Percentiles rank a stretch among this genome's conserved stretches.
phyloP scores from a whole-genome alignment of 345 rosid species.

The Gossypium rotundifolium region DNA sequence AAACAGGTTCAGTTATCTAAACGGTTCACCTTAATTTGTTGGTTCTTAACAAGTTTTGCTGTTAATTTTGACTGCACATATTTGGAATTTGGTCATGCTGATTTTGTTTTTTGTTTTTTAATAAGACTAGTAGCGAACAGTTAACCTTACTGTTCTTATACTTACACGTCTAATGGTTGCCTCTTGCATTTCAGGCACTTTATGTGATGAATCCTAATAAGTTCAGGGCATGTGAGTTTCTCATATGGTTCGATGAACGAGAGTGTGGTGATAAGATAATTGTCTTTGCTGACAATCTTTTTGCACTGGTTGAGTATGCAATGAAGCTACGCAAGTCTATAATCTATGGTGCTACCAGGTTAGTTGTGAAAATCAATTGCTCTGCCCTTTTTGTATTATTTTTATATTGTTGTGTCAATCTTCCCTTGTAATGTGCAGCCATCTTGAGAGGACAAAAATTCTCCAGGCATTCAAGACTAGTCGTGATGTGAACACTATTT shows the following conservation, averaged over 20 bases:
- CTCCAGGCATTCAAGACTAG: conserved; percentile 87
- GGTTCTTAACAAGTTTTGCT: background rate
- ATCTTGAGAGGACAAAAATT: conserved; percentile 91
- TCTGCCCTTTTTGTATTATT: background rate
- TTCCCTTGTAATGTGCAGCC: conserved; percentile 45
- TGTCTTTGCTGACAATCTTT: conserved; percentile 93
- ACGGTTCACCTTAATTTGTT: background rate
- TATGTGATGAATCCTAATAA: conserved; percentile 98
- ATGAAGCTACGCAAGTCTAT: conserved; percentile 89
- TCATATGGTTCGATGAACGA: conserved; percentile 84
- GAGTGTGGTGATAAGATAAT: conserved; percentile 94
- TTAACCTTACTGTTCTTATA: background rate
- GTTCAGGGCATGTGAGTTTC: conserved; percentile 94
- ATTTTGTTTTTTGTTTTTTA: background rate
- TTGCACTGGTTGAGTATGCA: conserved; percentile 89
- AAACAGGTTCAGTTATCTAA: conserved; percentile 55
- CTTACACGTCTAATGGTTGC: background rate
- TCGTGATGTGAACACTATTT: conserved; percentile 70
- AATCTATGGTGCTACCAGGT: conserved; percentile 99
- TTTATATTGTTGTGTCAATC: background rate
- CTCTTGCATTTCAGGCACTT: conserved; percentile 61
- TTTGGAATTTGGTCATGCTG: background rate
- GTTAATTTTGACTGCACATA: background rate
- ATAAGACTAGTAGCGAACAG: background rate
- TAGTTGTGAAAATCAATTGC: conserved; percentile 15